phyloP scores from a whole-genome alignment of 108 stramenopile species.

The Cylindrotheca fusiformis region DNA sequence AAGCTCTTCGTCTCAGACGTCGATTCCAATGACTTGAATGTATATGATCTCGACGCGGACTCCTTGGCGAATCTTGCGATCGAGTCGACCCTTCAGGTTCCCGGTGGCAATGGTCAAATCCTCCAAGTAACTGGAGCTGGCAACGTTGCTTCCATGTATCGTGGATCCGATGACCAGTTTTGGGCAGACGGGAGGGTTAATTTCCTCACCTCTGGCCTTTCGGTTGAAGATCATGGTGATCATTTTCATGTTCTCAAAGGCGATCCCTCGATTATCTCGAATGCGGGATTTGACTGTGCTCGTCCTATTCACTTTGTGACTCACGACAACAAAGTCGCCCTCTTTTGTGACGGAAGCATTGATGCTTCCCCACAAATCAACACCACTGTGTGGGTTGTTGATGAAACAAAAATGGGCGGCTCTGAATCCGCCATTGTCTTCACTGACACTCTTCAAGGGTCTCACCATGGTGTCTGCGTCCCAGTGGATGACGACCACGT shows the following conservation, averaged over 20 bases:
- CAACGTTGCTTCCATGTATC: no score
- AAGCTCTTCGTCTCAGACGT: no score
- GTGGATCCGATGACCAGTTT: constrained; percentile 6
- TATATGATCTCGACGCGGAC: no score
- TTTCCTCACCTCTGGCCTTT: constrained; percentile 16
- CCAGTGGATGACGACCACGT: constrained; percentile 27
- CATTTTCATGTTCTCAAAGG: constrained; percentile 1
- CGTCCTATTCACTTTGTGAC: constrained; percentile 18
- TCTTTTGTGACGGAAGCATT: constrained; percentile 32
- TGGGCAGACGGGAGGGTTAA: constrained; percentile 17
- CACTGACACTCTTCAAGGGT: constrained; percentile 16
- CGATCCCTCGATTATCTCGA: neutral
- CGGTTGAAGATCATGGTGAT: constrained; percentile 12
- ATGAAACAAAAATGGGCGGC: no score
- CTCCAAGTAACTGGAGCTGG: constrained; percentile 2
- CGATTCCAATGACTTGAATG: no score
- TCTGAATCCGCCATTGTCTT: constrained; percentile 13
- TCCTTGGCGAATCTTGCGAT: no score
- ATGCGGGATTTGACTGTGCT: no score
- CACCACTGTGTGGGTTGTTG: no score
- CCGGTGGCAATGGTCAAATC: neutral
- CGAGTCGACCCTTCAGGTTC: neutral
- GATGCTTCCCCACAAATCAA: neutral
- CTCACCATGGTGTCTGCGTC: constrained; percentile 32
- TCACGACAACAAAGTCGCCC: constrained; percentile 18